phyloP scores from a whole-genome alignment of 371 early-diverging fungal genomes.

The Mucor piriformis region DNA sequence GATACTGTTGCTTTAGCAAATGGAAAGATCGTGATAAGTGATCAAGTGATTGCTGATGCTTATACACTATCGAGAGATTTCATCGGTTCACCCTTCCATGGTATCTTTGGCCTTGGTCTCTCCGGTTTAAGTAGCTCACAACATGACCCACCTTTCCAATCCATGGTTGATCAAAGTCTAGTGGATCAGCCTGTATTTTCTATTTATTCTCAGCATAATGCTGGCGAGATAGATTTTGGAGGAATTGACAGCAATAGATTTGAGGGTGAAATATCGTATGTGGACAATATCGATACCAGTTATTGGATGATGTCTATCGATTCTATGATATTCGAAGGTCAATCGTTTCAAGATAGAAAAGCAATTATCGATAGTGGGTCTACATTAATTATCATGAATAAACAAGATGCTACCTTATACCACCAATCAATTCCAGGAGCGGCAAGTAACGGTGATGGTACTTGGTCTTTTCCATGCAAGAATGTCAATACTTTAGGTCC shows the following conservation, averaged over 20 bases:
- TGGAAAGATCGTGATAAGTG: constrained; percentile 30
- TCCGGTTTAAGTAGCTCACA: constrained; percentile 50
- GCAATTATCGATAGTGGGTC: constrained; percentile 70
- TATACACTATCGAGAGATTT: constrained; percentile 59
- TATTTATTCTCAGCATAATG: constrained; percentile 59
- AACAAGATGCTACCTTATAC: constrained; percentile 65
- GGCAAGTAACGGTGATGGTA: constrained; percentile 59
- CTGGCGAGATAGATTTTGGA: constrained; percentile 72
- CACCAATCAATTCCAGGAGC: constrained; percentile 66
- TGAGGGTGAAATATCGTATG: constrained; percentile 62
- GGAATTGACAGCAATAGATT: constrained; percentile 61
- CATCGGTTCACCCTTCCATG: constrained; percentile 60
- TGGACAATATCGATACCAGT: constrained; percentile 67
- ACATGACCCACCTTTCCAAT: constrained; percentile 63
- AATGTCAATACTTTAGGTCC: constrained; percentile 44
- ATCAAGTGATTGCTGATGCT: constrained; percentile 59
- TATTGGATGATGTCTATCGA: constrained; percentile 81
- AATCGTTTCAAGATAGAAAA: constrained; percentile 28
- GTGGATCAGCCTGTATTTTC: constrained; percentile 75
- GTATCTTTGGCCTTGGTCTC: constrained; percentile 74
- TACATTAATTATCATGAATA: constrained; percentile 71
- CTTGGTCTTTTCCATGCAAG: constrained; percentile 58
- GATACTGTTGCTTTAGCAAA: constrained; percentile 61
- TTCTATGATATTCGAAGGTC: constrained; percentile 44
- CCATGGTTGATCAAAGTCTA: constrained; percentile 66